Base-by-base conservation (phyloP, 2,329 filamentous ascomycete species). In the Achaetomium macrosporum region DNA sequence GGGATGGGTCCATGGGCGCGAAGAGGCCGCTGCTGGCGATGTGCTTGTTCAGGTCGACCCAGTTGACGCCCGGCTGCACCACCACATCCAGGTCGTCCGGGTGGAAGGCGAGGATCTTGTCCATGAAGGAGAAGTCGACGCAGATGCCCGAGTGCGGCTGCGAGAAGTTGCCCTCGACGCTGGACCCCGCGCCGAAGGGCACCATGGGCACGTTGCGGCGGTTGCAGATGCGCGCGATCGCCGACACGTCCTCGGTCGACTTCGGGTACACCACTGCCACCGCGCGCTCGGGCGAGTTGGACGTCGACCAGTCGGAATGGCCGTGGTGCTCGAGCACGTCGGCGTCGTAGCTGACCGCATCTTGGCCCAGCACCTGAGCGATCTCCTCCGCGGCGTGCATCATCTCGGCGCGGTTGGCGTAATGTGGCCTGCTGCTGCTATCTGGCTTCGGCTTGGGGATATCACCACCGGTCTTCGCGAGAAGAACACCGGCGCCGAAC, bases 1-100 rank as follows among this genome's bases (percentile, higher is more conserved):
- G 89, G 29, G 88, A 88, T 5, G 89, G 89, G 65, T 95, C 89
- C 0, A 88, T 87, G 5, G 89, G 89, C 66, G 93, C 91, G 74
- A 93, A 93, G 0, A 95, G 75, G 30, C 83, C 84, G 42, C 87
- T 77, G 33, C 81, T 74, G 6, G 72, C 73, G 35, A 95, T 74
- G 57, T 83, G 75, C 64, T 88, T 83, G 65, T 93, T 93, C 19
- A 95, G 73, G 2, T 77, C 66, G 66, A 91, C 85, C 88, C 88
- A 93, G 40, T 87, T 87, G 1, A 93, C 78, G 0, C 87, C 87
- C 3, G 84, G 83, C 61, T 88, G 84, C 2, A 88, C 84, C 1
- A 85, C 76, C 4, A 88, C 77, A 57, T 90, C 85, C 80, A 89
- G 81, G 42, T 79, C 85, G 10, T 85, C 79, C 4, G 81, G 78